phyloP scores from a whole-genome alignment of 805 yeast species.

The Ogataea henricii region DNA sequence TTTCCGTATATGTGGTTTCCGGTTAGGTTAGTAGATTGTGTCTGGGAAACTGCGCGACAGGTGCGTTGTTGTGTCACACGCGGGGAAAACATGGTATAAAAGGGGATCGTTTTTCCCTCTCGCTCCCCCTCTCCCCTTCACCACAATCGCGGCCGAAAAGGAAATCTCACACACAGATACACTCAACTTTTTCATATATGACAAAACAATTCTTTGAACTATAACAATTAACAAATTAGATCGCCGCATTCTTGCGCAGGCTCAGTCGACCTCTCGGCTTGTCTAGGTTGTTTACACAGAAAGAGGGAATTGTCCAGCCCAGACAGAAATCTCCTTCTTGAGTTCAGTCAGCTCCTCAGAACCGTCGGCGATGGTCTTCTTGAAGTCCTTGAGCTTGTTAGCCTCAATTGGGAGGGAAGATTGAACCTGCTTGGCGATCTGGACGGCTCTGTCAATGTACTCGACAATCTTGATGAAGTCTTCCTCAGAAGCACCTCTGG shows the following conservation, averaged over 20 bases:
- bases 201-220: not conserved
- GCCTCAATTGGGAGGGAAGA: constrained; percentile 83
- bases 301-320: constrained; percentile 90
- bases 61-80: not conserved
- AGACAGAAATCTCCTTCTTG: constrained; percentile 77
- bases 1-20: not conserved
- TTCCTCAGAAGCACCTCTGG: constrained; percentile 89
- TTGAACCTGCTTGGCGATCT: constrained; percentile 76
- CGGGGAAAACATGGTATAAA: not conserved
- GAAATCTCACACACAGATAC: too few species aligned
- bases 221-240: constrained; percentile 1
- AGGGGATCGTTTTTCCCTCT: too few species aligned
- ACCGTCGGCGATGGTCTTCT: constrained; percentile 73
- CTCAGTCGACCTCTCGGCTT: not conserved
- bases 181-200: not conserved
- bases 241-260: not conserved
- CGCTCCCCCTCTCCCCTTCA: too few species aligned
- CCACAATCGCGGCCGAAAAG: too few species aligned
- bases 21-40: too few species aligned
- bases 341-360: constrained; percentile 65
- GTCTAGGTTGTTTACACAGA: constrained; percentile 43
- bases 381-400: constrained; percentile 94
- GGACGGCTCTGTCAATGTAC: constrained; percentile 79
- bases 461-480: constrained; percentile 81
- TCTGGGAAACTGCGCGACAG: not conserved